Evolutionary conservation across 2,329 filamentous ascomycete species (phyloP).

Genomic region (Curvularia spicifera): DNA sequence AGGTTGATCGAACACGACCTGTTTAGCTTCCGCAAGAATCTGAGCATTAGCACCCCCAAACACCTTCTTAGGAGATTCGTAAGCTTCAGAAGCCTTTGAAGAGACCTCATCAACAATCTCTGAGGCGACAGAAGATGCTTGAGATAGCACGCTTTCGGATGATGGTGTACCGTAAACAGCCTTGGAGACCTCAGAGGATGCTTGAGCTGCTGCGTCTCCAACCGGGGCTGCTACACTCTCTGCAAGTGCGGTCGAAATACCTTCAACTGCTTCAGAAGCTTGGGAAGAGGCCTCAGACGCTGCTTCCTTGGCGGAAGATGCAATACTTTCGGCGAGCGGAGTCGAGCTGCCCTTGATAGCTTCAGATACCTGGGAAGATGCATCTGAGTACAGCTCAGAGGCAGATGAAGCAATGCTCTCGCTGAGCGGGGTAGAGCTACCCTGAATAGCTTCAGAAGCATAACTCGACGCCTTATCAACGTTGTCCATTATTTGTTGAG

Average conservation of each 20-base stretch:
- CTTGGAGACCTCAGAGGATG: slow-evolving; percentile 36
- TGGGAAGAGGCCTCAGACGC: slow-evolving; percentile 43
- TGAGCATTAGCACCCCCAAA: slow-evolving; percentile 63
- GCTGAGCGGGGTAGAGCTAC: slow-evolving; percentile 39
- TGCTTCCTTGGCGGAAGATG: slow-evolving; percentile 47
- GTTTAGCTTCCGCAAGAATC: slow-evolving; percentile 55
- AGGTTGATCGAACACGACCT: slow-evolving; percentile 58
- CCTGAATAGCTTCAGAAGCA: slow-evolving; percentile 45
- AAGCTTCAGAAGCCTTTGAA: slow-evolving; percentile 32
- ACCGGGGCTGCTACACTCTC: slow-evolving; percentile 48
- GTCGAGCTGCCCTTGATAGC: slow-evolving; percentile 42
- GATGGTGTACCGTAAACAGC: slow-evolving; percentile 26
- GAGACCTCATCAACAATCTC: slow-evolving; percentile 30
- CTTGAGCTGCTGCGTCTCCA: slow-evolving; percentile 45
- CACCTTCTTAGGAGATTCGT: slow-evolving; percentile 55
- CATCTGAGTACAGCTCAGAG: slow-evolving; percentile 45
- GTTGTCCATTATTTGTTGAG: slow-evolving; percentile 51
- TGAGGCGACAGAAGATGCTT: slow-evolving; percentile 31
- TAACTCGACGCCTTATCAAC: slow-evolving; percentile 48
- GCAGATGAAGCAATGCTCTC: slow-evolving; percentile 49
- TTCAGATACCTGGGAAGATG: slow-evolving; percentile 39
- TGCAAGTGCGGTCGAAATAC: slow-evolving; percentile 35
- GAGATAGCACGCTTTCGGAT: slow-evolving; percentile 33
- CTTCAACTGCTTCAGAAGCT: slow-evolving; percentile 39
- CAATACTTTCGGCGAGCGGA: slow-evolving; percentile 40